phyloP scores from a whole-genome alignment of 148 eudicot species.

The Vaccinium darrowii region DNA sequence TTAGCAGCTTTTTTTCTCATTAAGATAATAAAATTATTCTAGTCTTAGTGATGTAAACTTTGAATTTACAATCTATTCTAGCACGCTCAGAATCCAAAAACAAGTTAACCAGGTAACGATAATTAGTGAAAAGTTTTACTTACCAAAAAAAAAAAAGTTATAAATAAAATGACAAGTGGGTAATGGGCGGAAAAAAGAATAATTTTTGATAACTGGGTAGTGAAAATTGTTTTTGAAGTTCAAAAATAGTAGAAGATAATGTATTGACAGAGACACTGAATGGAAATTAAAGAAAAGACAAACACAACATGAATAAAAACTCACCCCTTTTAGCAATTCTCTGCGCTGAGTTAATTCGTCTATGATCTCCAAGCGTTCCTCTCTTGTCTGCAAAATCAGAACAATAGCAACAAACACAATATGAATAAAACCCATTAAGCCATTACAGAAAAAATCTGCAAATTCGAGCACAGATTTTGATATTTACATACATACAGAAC shows the following conservation, averaged over 20 bases:
- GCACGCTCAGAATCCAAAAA: too few relatives aligned
- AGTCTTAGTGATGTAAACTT: not conserved
- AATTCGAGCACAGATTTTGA: too few relatives aligned
- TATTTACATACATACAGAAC: too few relatives aligned
- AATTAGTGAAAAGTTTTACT: too few relatives aligned
- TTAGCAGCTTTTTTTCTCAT: not conserved
- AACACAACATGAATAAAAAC: not conserved
- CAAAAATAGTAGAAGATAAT: not conserved
- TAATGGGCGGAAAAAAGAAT: not conserved
- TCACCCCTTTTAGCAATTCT: not conserved
- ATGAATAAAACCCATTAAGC: not conserved
- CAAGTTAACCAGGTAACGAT: too few relatives aligned
- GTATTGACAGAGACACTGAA: not conserved
- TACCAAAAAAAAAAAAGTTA: too few relatives aligned
- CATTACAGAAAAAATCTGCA: too few relatives aligned
- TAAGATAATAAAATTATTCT: not conserved
- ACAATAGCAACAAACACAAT: not conserved
- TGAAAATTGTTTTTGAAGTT: not conserved
- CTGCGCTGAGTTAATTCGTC: not conserved
- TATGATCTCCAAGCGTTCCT: not conserved
- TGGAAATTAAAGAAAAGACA: not conserved
- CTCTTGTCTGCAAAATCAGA: not conserved
- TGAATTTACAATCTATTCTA: not conserved
- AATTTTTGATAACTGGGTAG: not conserved
- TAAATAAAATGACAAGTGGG: not conserved